Evolutionary conservation across 2,329 filamentous ascomycete genomes (phyloP), one percentile per base, ranked within the genome.

Genomic region (Capronia coronata): DNA sequence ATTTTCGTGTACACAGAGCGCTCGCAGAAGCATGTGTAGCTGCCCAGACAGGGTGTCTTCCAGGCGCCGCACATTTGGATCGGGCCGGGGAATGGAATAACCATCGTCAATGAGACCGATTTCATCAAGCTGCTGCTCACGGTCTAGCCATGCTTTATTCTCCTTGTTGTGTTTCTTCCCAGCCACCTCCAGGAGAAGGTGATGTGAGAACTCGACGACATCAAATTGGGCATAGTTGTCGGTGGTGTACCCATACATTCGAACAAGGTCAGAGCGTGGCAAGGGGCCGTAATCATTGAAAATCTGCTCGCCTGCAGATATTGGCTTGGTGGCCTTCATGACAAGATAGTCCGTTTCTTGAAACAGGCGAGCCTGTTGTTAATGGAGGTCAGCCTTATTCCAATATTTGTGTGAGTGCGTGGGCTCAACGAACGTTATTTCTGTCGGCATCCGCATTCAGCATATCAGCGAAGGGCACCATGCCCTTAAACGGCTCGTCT

Each of bases 201-300:
- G 69, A 69, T 83, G 79, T 0, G 84, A 74, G 27, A 95, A 68
- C 64, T 96, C 90, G 1, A 87, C 84, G 1, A 94, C 87, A 59
- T 95, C 88, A 65, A 89, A 88, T 34, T 82, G 75, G 8, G 80
- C 71, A 60, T 95, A 90, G 57, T 83, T 83, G 22, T 78, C 70
- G 0, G 87, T 91, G n/a, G 89, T 80, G 61, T 94, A 95, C 14
- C 90, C 90, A 60, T 95, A 94, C 11, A 89, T 77, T 29, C 90
- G 76, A 9, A 95, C 75, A 6, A 95, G 73, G 62, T 96, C 89
- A 1, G 86, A 84, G 51, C 86, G 85, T 8, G 88, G 85, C 2
- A 94, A 78, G 4, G 88, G 82, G 0, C 90, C 90, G 59, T 94
- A 94, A 68, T 94, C 90, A 65, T 94, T 94, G 63, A 90, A 79